Base-by-base conservation (phyloP, 176 grass and related monocot genomes). In the Tillandsia fasciculata region DNA sequence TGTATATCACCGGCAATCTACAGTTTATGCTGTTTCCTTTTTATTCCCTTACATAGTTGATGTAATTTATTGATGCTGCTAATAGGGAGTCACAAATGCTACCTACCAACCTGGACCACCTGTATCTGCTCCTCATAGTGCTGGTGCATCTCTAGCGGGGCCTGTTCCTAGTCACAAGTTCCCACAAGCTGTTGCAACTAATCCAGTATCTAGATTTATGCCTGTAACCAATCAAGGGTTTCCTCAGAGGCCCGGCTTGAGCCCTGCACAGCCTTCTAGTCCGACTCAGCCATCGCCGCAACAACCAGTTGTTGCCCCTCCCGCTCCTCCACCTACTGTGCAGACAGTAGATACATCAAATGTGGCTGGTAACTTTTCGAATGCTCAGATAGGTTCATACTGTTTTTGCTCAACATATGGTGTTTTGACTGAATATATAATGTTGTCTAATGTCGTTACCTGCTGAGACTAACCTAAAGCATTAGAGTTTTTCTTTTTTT, bases 331-430 rank as follows among this genome's bases (percentile, higher is more conserved):
- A 63, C 78, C 77, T 18, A 99, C 94, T 42, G 82, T 99, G 56
- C 87, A 88, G 77, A 90, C 94, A 68, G 94, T 74, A 70, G 90
- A 99, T 86, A 99, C 87, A 48, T 90, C 87, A n/a, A 99, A 90
- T 57, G 90, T 93, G 27, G 87, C 90, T 75, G 94, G 94, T 99
- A 87, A 49, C 72, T 84, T 49, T 11, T 12, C 54, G 17, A 8
- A 49, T 48, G 13, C 11, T 53, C 20, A 33, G 11, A 7, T 3
- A 29, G n/a, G 68, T 8, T 12, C 26, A 18, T 61, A 61, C 22
- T 61, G 22, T 61, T 61, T 9, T 61, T 61, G 56, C 56, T 61
- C 56, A 18, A 20, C 56, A 24, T 71, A 2, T 42, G 6, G 12
- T 27, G 47, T 49, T 15, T 42, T 48, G 14, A 42, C 33, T 42